Base-by-base conservation (phyloP, 73 alveolate genomes). In the Chromera velia region DNA sequence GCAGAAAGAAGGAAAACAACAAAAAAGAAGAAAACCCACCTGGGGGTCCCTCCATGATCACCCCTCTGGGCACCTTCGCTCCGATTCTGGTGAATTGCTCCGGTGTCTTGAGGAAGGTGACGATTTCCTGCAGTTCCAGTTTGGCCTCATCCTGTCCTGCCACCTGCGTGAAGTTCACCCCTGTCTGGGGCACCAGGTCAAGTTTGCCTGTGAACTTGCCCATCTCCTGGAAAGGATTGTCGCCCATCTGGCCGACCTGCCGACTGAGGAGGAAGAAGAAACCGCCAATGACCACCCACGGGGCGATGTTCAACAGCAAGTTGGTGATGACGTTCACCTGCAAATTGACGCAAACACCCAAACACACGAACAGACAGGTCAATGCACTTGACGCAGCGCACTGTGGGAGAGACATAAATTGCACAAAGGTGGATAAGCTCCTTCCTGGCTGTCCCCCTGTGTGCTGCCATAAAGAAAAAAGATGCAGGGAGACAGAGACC, bases 111-210 rank as follows among this genome's bases (percentile, higher is more conserved):
- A 89, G 82, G 87, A 89, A 89, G 34, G 84, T 91, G 33, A 89
- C 94, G 79, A 89, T 82, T 71, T 89, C 94, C 87, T 72, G 67
- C 45, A 89, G 47, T 47, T 89, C 94, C 33, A 64, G 75, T 66
- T 89, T 89, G 46, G 94, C 94, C n/a, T 87, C 92, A 28, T 92
- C 96, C 70, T 89, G 86, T 34, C 96, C 94, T 18, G 94, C 94
- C 45, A 90, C 95, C 30, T 89, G 81, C 76, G 80, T 69, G 34
- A 89, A 89, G 71, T 74, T 74, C 73, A 76, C 84, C 9, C 86
- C 83, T 4, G 90, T 83, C 85, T 90, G 88, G 0, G 90, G 83
- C 29, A 83, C 84, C 81, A 88, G 81, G 77, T 40, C 55, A 13
- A 40, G 13, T 13, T 40, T 40, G 55, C 22, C 55, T 7, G 4